Evolutionary conservation across 2,329 filamentous ascomycete genomes (phyloP).

Genomic region (Remersonia thermophila): DNA sequence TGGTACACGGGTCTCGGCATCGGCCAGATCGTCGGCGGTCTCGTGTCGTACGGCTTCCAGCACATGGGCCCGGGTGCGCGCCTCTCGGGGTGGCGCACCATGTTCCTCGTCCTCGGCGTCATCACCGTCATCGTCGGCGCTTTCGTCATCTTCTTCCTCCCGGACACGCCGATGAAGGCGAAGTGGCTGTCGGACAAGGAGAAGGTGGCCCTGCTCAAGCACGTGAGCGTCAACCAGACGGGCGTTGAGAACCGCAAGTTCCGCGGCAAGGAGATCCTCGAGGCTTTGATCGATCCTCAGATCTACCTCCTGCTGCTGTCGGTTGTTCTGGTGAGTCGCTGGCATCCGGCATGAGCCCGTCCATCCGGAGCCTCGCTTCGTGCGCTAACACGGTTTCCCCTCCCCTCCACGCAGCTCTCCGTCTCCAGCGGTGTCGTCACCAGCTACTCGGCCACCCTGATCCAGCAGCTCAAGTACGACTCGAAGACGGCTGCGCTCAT

Average conservation of each 20-base stretch:
- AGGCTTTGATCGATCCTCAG: constrained; percentile 39
- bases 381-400: too few relatives aligned
- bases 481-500: constrained; percentile 36
- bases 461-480: constrained; percentile 33
- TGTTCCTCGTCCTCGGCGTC: constrained; percentile 38
- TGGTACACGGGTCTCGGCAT: constrained; percentile 50
- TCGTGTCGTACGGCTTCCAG: constrained; percentile 42
- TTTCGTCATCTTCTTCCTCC: constrained; percentile 30
- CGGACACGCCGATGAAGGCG: constrained; percentile 37
- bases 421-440: constrained; percentile 42
- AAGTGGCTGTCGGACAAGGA: constrained; percentile 28
- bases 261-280: constrained; percentile 37
- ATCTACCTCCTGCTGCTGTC: constrained; percentile 37
- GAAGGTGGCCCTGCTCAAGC: constrained; percentile 35
- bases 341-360: background rate
- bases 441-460: constrained; percentile 42
- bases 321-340: constrained; percentile 31
- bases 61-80: constrained; percentile 25
- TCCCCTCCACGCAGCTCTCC: constrained; percentile 30
- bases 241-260: constrained; percentile 44
- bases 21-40: constrained; percentile 38
- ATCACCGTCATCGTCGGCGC: constrained; percentile 32
- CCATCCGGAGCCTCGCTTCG: too few relatives aligned
- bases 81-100: constrained; percentile 34
- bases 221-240: constrained; percentile 45